Percentiles rank a stretch among this genome's conserved stretches.
phyloP scores from a whole-genome alignment of 306 rosid species.

The Medicago arabica region DNA sequence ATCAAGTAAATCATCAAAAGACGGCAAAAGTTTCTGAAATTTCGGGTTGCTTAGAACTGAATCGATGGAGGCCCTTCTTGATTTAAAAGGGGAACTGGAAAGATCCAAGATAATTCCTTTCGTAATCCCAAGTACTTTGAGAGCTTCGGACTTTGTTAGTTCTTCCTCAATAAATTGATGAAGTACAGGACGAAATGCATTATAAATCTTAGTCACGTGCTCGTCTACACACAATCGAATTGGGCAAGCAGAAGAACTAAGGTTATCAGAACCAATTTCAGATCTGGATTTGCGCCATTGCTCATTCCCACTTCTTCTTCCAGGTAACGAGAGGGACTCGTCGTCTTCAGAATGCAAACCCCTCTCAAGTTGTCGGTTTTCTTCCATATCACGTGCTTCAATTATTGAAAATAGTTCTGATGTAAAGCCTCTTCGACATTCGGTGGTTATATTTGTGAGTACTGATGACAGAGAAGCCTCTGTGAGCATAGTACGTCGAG shows the following conservation, averaged over 20 bases:
- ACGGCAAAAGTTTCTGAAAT: conserved; percentile 62
- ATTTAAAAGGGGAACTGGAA: conserved; percentile 64
- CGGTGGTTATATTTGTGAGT: conserved; percentile 61
- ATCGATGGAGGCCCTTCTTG: conserved; percentile 65
- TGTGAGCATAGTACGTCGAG: conserved; percentile 62
- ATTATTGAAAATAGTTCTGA: conserved; percentile 63
- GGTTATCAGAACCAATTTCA: conserved; percentile 70
- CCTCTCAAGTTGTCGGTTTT: conserved; percentile 66
- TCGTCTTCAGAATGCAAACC: conserved; percentile 60
- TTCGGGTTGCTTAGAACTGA: conserved; percentile 45
- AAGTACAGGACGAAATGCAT: conserved; percentile 70
- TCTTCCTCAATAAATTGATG: conserved; percentile 60
- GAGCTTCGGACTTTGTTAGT: conserved; percentile 56
- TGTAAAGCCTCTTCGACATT: conserved; percentile 63
- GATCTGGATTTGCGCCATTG: conserved; percentile 90
- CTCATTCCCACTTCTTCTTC: conserved; percentile 88
- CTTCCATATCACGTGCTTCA: conserved; percentile 71
- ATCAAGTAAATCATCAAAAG: conserved; percentile 62
- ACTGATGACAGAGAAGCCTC: conserved; percentile 67
- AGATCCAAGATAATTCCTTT: conserved; percentile 58
- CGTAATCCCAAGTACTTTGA: conserved; percentile 60
- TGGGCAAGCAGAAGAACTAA: conserved; percentile 70
- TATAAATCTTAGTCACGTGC: conserved; percentile 77
- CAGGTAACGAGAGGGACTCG: conserved; percentile 75
- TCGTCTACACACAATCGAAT: conserved; percentile 80